Base-by-base conservation (phyloP, 2,329 filamentous ascomycete genomes). In the Talaromyces sp. region DNA sequence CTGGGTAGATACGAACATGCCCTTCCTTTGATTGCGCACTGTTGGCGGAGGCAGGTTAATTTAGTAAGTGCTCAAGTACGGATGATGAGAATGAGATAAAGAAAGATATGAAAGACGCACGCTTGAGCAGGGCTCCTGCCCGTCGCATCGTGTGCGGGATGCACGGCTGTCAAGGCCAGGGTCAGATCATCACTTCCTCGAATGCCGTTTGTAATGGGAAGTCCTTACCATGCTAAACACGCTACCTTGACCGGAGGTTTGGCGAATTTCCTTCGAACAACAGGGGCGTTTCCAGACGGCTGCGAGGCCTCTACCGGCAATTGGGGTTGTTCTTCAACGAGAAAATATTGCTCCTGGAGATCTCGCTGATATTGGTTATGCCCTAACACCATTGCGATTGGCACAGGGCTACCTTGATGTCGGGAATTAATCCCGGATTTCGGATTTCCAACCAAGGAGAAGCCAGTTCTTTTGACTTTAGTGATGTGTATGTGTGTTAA, bases 161-260 rank as follows among this genome's bases (percentile, higher is more conserved):
- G 77, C 74, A 65, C 79, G 78, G 69, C 79, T 80, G 66, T 64
- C 35, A 63, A 35, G 43, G 19, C 50, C 56, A 37, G 27, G n/a
- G 59, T 65, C 41, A 65, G 63, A 64, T 49, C 35, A 27, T 35
- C 35, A 52, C 39, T 60, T 47, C 56, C 47, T 61, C 45, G 66
- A 65, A 37, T 13, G 22, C 41, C 43, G 43, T 31, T 13, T 37
- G 5, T n/a, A 15, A 3, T 31, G 5, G 15, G 35, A 17, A n/a
- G 3, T 62, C 69, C 76, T 73, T 72, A 80, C 78, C 78, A 80
- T 62, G 78, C 70, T 64, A 80, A 69, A 73, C 78, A 80, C 50
- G 78, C 78, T 70, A 80, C 77, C 70, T 80, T 80, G 39, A 80
- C 78, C 47, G 78, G 78, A 25, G 78, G 78, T 73, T 80, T 80